phyloP scores from a whole-genome alignment of 2,329 filamentous ascomycete species.

The Bipolaris sorokiniana region DNA sequence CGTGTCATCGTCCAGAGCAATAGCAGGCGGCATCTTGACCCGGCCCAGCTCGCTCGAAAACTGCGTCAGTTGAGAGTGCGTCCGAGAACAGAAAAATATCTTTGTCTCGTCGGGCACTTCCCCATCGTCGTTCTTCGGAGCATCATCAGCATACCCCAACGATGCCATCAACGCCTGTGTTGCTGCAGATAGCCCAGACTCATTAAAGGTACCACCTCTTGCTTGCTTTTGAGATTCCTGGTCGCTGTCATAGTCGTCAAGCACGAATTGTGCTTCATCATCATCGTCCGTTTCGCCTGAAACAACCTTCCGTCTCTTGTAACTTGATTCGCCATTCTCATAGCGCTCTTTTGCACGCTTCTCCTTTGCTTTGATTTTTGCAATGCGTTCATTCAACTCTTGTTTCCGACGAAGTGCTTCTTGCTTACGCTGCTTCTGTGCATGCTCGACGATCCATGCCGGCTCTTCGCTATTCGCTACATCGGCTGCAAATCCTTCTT shows the following conservation, averaged over 20 bases:
- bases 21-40: conserved; percentile 75
- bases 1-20: conserved; percentile 48
- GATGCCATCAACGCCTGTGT: conserved; percentile 76
- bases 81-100: conserved; percentile 91
- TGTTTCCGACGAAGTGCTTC: conserved; percentile 70
- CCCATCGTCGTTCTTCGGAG: conserved; percentile 53
- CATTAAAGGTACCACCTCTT: conserved; percentile 32
- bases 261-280: conserved; percentile 72
- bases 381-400: conserved; percentile 75
- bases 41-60: conserved; percentile 83
- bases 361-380: conserved; percentile 65
- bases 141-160: conserved; percentile 46
- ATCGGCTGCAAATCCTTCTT: conserved; percentile 59
- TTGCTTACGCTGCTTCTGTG: conserved; percentile 70
- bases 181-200: conserved; percentile 69
- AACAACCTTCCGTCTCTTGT: conserved; percentile 52
- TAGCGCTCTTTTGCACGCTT: conserved; percentile 64
- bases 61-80: conserved; percentile 88
- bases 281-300: conserved; percentile 16
- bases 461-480: conserved; percentile 70
- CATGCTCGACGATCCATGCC: conserved; percentile 82
- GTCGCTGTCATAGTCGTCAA: conserved; percentile 77
- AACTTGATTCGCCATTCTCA: conserved; percentile 54
- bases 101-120: conserved; percentile 71
- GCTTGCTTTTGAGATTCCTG: conserved; percentile 50